Percentiles rank a stretch among this genome's conserved stretches.
phyloP scores from a whole-genome alignment of 768 basidiomycete species.

The Leccinum arenicola region DNA sequence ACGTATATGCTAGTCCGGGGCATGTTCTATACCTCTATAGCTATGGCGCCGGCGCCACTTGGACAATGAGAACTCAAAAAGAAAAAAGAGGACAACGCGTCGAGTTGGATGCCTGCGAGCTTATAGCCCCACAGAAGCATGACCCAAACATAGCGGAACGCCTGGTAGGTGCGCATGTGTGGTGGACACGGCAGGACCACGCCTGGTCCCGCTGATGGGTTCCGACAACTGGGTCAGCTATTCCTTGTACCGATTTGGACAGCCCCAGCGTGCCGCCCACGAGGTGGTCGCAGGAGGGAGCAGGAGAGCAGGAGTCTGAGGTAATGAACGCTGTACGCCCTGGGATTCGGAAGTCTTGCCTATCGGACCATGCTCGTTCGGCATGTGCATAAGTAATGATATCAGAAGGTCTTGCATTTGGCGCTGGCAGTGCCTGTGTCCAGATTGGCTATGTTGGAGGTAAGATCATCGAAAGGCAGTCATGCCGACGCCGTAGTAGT shows the following conservation, averaged over 20 bases:
- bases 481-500: background rate
- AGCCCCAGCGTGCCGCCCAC: conserved; percentile 9
- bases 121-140: conserved; percentile 24
- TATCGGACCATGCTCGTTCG: conserved; percentile 13
- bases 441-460: background rate
- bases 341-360: conserved; percentile 9
- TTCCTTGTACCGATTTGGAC: conserved; percentile 4
- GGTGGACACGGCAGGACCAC: conserved; percentile 21
- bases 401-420: background rate
- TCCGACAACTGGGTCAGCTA: conserved; percentile 1
- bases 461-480: background rate
- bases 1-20: conserved; percentile 11
- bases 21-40: conserved; percentile 17
- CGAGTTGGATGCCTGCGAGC: conserved; percentile 1
- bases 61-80: conserved; percentile 3
- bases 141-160: conserved; percentile 23
- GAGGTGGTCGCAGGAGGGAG: conserved; percentile 10
- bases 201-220: conserved; percentile 1
- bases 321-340: conserved; percentile 21
- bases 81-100: conserved; percentile 8
- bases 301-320: conserved; percentile 8
- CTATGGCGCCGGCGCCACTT: conserved; percentile 14
- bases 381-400: conserved; percentile 11
- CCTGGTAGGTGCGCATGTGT: conserved; percentile 18
- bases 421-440: background rate